Base-by-base conservation (phyloP, 805 yeast genomes). In the Candida schatavii region DNA sequence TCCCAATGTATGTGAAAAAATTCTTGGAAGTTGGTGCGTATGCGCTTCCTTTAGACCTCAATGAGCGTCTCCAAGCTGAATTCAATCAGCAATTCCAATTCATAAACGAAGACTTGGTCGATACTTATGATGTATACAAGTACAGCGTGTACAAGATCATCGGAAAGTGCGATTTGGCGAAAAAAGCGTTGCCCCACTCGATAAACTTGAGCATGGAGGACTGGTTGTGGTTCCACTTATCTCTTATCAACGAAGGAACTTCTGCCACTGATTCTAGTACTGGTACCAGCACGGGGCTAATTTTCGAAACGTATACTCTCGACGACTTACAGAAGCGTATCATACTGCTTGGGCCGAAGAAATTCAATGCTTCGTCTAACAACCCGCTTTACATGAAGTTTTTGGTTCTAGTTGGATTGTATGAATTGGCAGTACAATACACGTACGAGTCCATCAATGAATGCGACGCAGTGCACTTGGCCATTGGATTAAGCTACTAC, bases 141-240 rank as follows among this genome's bases (percentile, higher is more conserved):
- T 85, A 83, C 58, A 93, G 97, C 0, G 84, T 89, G 4, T 93
- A 88, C 68, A 91, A 93, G 63, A 75, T 93, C 20, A 76, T 91
- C 44, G 98, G 98, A n/a, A 83, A 93, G 61, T 88, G 97, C 62
- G 83, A 82, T 66, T 57, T 84, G 56, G 70, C 85, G 37, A 73
- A 82, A 61, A 80, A 81, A 61, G 68, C 77, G 47, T 66, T 90
- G 52, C 80, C 95, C 28, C 61, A 81, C n/a, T 69, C 77, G 29
- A 78, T 91, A 23, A 77, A 85, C 29, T 64, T 81, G 28, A 86
- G 95, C 44, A 78, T 90, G 37, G 98, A 91, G 62, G 98, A 91
- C 65, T 91, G 98, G 98, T 62, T 91, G 38, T 91, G 99, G 99
- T 79, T 86, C 57, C 97, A 93, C 62, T 73, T 93, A 43, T 75